A percentile compares a stretch with the other conserved stretches of the same genome.
phyloP scores from a whole-genome alignment of 441 rosid species.

The Rhodomyrtus psidioides region DNA sequence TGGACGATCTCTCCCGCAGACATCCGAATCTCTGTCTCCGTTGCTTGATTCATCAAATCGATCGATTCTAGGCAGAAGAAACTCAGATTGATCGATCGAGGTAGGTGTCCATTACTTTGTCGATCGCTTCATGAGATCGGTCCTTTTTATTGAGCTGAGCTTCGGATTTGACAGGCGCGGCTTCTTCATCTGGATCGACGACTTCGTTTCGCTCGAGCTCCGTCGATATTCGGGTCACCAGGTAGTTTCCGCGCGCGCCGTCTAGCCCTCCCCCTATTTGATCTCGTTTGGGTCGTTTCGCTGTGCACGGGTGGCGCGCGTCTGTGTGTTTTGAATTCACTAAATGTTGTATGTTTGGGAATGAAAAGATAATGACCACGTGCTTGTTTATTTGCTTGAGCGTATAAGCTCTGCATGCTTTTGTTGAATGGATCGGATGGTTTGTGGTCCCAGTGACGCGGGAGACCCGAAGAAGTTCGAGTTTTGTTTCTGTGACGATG shows the following conservation, averaged over 20 bases:
- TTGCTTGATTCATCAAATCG: not conserved
- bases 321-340: not conserved
- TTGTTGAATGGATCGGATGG: not conserved
- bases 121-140: not conserved
- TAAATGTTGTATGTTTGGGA: not conserved
- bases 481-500: not conserved
- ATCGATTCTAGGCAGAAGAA: not conserved
- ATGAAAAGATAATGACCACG: not conserved
- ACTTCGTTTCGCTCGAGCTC: not conserved
- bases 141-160: not conserved
- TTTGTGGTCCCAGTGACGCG: not conserved
- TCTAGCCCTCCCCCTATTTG: not conserved
- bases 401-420: not conserved
- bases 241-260: not conserved
- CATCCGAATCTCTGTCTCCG: fast-evolving
- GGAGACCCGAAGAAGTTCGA: not conserved
- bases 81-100: not conserved
- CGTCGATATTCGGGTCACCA: not conserved
- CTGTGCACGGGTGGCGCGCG: not conserved
- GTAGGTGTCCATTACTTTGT: not conserved
- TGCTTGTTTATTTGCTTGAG: not conserved
- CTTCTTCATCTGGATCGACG: not conserved
- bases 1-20: not conserved
- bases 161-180: not conserved
- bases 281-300: not conserved